Percentiles rank a stretch among this genome's conserved stretches.
phyloP scores from a whole-genome alignment of 2,329 filamentous ascomycete genomes.

The Leptographium procerum region DNA sequence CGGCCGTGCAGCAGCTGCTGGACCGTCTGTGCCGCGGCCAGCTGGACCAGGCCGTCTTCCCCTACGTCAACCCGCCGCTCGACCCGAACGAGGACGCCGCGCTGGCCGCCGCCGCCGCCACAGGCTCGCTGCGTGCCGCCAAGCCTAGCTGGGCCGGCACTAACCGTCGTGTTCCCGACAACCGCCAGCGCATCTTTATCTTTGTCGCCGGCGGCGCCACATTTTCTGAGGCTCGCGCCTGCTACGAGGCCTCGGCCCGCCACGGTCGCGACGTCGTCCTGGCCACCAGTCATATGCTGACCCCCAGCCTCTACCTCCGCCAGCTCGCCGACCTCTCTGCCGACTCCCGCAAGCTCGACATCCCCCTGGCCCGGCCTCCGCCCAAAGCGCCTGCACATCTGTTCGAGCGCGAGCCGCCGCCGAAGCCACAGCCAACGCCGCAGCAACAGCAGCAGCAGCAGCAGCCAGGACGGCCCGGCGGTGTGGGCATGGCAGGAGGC shows the following conservation, averaged over 20 bases:
- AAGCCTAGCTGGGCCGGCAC: constrained; percentile 93
- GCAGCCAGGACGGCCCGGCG: constrained; percentile 9
- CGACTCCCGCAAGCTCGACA: constrained; percentile 62
- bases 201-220: constrained; percentile 95
- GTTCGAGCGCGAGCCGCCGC: constrained; percentile 58
- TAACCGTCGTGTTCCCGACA: constrained; percentile 62
- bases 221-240: constrained; percentile 77
- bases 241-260: constrained; percentile 71
- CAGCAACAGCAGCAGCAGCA: constrained; percentile 2
- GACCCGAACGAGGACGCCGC: constrained; percentile 47
- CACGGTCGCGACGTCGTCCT: constrained; percentile 77
- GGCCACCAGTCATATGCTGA: constrained; percentile 85
- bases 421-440: constrained; percentile 20
- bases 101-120: constrained; percentile 31
- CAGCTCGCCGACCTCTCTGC: constrained; percentile 71
- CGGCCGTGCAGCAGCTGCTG: constrained; percentile 70
- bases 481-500: constrained; percentile 6
- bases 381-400: constrained; percentile 77
- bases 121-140: constrained; percentile 73
- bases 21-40: constrained; percentile 59
- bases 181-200: constrained; percentile 79
- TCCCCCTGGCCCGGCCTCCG: constrained; percentile 70
- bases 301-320: constrained; percentile 67
- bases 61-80: constrained; percentile 60
- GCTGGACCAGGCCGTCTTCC: constrained; percentile 56